These are phyloP conservation scores for Metahyphopichia silvanorum DNA, from an alignment of 805 yeast genomes.

Conservation along the genomic window DNA sequence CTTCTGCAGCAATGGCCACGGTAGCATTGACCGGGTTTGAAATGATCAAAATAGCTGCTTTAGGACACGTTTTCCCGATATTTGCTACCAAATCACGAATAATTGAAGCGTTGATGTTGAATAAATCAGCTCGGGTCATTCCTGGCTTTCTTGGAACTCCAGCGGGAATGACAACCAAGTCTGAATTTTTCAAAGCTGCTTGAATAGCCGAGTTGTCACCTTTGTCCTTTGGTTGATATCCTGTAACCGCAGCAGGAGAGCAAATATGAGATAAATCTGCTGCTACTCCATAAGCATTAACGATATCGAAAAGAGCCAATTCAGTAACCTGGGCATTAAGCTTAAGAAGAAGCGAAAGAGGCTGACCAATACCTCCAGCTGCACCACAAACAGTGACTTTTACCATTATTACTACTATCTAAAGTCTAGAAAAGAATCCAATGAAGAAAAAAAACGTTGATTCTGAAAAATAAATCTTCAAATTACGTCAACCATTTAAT, in stretches of 20 bases:
- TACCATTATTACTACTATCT: conserved; percentile 33
- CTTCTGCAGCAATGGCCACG: conserved; percentile 48
- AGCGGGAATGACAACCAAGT: conserved; percentile 44
- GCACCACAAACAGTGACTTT: conserved; percentile 50
- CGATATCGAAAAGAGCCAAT: conserved; percentile 41
- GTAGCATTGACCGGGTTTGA: conserved; percentile 47
- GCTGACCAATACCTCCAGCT: conserved; percentile 50
- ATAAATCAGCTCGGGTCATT: conserved; percentile 46
- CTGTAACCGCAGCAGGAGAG: conserved; percentile 37
- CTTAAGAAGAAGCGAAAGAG: conserved; percentile 41
- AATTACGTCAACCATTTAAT: neutral
- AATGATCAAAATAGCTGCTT: conserved; percentile 43
- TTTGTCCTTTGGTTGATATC: conserved; percentile 38
- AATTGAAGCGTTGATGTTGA: conserved; percentile 45
- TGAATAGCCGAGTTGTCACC: conserved; percentile 34
- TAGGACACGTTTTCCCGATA: conserved; percentile 35
- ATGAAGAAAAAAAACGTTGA: neutral
- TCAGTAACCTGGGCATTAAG: conserved; percentile 36
- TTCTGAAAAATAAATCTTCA: conserved; percentile 2
- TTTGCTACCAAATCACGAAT: conserved; percentile 41
- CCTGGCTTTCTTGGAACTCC: conserved; percentile 50
- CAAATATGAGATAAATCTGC: conserved; percentile 44
- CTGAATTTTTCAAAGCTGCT: conserved; percentile 35
- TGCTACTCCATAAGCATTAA: conserved; percentile 45
- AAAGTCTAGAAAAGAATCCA: neutral